These are phyloP conservation scores for Mytilinidion resinicola DNA, from an alignment of 495 filamentous ascomycete genomes.

Conservation along the genomic window DNA sequence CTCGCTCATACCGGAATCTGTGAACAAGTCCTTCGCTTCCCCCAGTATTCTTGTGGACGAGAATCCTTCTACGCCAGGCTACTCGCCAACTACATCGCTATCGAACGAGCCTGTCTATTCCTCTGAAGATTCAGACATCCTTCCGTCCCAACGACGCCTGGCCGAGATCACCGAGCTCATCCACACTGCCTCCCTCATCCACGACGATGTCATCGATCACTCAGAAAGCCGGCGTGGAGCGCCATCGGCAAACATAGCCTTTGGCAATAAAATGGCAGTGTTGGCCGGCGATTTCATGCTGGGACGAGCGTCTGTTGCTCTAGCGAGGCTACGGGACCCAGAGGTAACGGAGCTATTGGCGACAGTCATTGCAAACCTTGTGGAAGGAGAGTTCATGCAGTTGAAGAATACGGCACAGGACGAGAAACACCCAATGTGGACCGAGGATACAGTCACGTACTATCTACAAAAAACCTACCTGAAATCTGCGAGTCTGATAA, in stretches of 20 bases:
- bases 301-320: slow-evolving; percentile 84
- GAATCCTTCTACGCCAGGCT: slow-evolving; percentile 54
- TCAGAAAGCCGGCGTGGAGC: slow-evolving; percentile 73
- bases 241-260: slow-evolving; percentile 84
- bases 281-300: slow-evolving; percentile 92
- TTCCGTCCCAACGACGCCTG: slow-evolving; percentile 85
- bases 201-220: slow-evolving; percentile 97
- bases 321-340: slow-evolving; percentile 82
- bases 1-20: slow-evolving; percentile 35
- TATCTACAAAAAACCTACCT: slow-evolving; percentile 99
- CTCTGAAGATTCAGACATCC: slow-evolving; percentile 61
- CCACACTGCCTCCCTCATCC: slow-evolving; percentile 90
- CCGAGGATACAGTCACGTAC: slow-evolving; percentile 79
- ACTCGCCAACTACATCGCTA: slow-evolving; percentile 42
- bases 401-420: slow-evolving; percentile 90
- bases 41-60: slow-evolving; percentile 67
- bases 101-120: slow-evolving; percentile 46
- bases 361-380: slow-evolving; percentile 93
- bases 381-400: slow-evolving; percentile 99
- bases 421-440: slow-evolving; percentile 73
- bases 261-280: slow-evolving; percentile 98
- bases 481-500: slow-evolving; percentile 91
- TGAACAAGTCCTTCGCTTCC: slow-evolving; percentile 74
- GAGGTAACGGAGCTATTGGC: slow-evolving; percentile 92
- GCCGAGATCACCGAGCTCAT: slow-evolving; percentile 97